These are phyloP conservation scores for Moniliella sp. DNA, from an alignment of 1,284 basidiomycete species.

Conservation along the genomic window DNA sequence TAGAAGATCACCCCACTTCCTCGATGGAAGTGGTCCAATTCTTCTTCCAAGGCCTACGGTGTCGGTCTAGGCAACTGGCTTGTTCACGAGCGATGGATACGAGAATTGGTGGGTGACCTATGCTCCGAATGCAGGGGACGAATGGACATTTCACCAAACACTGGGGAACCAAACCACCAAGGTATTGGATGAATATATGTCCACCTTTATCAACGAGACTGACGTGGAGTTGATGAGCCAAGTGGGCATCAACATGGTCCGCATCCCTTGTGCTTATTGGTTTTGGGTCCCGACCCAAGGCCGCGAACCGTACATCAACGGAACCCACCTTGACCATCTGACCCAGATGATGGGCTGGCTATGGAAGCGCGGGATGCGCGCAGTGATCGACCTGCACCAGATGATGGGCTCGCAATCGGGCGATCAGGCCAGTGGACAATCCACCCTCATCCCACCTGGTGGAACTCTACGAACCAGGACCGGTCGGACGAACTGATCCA, in stretches of 20 bases:
- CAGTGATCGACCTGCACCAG: conserved; percentile 36
- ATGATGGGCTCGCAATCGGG: conserved; percentile 37
- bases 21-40: conserved; percentile 24
- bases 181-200: conserved; percentile 27
- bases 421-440: conserved; percentile 20
- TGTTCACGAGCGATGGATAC: conserved; percentile 35
- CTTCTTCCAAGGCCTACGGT: conserved; percentile 23
- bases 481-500: conserved; percentile 14
- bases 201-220: conserved; percentile 33
- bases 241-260: conserved; percentile 30
- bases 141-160: conserved; percentile 31
- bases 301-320: conserved; percentile 16
- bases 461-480: conserved; percentile 8
- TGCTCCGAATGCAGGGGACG: conserved; percentile 32
- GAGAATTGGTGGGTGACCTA: conserved; percentile 35
- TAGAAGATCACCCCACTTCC: conserved; percentile 19
- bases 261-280: conserved; percentile 35
- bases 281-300: conserved; percentile 17
- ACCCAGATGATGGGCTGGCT: conserved; percentile 22
- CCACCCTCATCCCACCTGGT: conserved; percentile 19
- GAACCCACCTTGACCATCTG: conserved; percentile 16
- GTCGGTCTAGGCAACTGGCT: conserved; percentile 30
- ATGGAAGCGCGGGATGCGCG: conserved; percentile 34
- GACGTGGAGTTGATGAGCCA: conserved; percentile 31
- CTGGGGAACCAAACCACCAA: conserved; percentile 8